These are phyloP conservation scores for Dendrobium huoshanense DNA, from an alignment of 106 monocot species.

Conservation along the genomic window DNA sequence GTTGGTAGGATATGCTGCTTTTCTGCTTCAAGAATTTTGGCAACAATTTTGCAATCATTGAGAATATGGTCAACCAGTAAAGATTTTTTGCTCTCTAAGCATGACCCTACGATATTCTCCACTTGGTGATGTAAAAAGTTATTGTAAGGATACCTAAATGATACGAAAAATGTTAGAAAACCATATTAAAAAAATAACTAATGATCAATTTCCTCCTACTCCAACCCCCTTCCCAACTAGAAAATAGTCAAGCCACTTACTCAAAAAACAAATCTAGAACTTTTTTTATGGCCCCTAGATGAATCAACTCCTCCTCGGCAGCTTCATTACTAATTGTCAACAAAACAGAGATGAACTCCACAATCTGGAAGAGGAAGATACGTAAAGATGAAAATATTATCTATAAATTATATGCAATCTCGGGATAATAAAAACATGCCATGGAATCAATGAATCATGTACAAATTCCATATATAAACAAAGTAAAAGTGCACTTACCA, in stretches of 20 bases:
- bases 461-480: not conserved
- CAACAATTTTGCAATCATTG: slow-evolving; percentile 51
- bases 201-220: not conserved
- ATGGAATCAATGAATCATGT: not conserved
- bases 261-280: slow-evolving; percentile 85
- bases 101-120: slow-evolving; percentile 78
- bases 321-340: slow-evolving; percentile 71
- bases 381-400: not conserved
- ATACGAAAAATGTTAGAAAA: not conserved
- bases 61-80: slow-evolving; percentile 68
- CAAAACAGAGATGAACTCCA: slow-evolving; percentile 96
- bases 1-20: slow-evolving; percentile 38
- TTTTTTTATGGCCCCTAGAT: slow-evolving; percentile 52
- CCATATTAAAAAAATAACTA: not conserved
- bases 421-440: not conserved
- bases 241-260: slow-evolving; percentile 38
- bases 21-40: slow-evolving; percentile 75
- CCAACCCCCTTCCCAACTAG: not conserved
- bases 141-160: slow-evolving; percentile 86
- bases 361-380: slow-evolving; percentile 52
- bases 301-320: slow-evolving; percentile 67
- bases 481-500: not conserved
- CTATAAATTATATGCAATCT: not conserved
- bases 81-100: slow-evolving; percentile 67
- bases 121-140: slow-evolving; percentile 98